These are phyloP conservation scores for Tetrahymena elliotti DNA, from an alignment of 73 alveolate species.

Conservation along the genomic window DNA sequence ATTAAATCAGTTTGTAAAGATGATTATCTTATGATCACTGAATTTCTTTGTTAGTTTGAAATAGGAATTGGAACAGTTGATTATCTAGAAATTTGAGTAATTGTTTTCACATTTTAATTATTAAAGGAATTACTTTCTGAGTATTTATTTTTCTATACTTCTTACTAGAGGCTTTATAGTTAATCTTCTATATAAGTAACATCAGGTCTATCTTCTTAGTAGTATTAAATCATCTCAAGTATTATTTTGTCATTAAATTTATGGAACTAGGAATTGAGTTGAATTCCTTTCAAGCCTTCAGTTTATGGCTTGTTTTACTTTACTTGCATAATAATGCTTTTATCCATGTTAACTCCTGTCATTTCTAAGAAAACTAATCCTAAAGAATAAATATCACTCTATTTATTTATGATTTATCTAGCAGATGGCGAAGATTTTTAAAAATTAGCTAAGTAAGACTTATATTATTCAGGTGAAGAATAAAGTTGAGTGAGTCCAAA, in stretches of 20 bases:
- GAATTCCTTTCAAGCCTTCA: neutral
- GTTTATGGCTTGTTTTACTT: neutral
- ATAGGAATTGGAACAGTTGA: neutral
- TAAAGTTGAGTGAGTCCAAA: neutral
- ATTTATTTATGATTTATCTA: neutral
- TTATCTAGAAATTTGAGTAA: neutral
- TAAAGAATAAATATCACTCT: neutral
- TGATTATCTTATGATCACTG: neutral
- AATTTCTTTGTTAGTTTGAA: too few species aligned
- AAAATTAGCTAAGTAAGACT: neutral
- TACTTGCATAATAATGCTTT: neutral
- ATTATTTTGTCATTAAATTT: neutral
- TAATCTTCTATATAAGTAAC: neutral
- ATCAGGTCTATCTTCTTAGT: neutral
- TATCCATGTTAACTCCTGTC: neutral
- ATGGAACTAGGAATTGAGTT: neutral
- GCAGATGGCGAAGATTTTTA: neutral
- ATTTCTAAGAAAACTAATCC: neutral
- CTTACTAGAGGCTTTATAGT: neutral
- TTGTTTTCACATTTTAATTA: neutral
- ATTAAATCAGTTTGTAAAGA: neutral
- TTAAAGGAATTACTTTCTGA: neutral
- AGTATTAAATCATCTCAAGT: neutral
- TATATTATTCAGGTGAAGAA: neutral
- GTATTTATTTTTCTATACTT: neutral